Evolutionary conservation across 179 eudicot genomes (phyloP), one percentile per base, ranked within the genome.

Genomic region (Sideroxylon spinosum): DNA sequence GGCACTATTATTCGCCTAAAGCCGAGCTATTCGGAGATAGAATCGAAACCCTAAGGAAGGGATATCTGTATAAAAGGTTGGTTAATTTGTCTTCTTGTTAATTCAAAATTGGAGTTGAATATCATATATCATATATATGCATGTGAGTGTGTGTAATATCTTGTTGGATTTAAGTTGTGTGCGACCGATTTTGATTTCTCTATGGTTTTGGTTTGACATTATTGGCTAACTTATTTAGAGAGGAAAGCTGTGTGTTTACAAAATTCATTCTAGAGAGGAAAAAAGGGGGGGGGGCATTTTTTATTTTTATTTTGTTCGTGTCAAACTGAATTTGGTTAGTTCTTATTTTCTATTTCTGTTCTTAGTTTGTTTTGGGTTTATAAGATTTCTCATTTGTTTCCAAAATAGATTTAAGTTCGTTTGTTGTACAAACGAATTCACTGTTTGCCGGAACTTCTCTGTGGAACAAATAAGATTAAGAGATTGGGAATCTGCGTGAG

Each of bases 61-160:
- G 10, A 78, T 3, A 78, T 78, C 80, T 44, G 11, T 68, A 0
- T 26, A 59, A 55, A 9, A 78, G 80, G 80, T 78, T 56, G 74
- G 74, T 68, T 60, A 32, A 11, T 65, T 70, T 23, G 20, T 56
- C 3, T 6, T 55, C 20, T 13, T 68, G 22, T 26, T 19, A 6
- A 17, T 65, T 68, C n/a, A 14, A 16, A 12, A 8, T 29, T 55
- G 22, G 26, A 53, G 66, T 56, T 68, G 23, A 20, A 20, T 56
- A 14, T 56, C 68, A 56, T 14, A 55, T 68, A 6, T 37, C 44
- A 37, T 23, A 5, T 66, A 25, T 65, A 19, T 52, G 62, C 13
- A 22, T 65, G 1, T 59, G 49, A n/a, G n/a, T 25, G 16, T 26
- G 25, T 63, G 6, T 26, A 8, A 32, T 77, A 52, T 67, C 14